Evolutionary conservation across 345 rosid species (phyloP), one percentile per base, ranked within the genome.

Genomic region (Litchi chinensis): DNA sequence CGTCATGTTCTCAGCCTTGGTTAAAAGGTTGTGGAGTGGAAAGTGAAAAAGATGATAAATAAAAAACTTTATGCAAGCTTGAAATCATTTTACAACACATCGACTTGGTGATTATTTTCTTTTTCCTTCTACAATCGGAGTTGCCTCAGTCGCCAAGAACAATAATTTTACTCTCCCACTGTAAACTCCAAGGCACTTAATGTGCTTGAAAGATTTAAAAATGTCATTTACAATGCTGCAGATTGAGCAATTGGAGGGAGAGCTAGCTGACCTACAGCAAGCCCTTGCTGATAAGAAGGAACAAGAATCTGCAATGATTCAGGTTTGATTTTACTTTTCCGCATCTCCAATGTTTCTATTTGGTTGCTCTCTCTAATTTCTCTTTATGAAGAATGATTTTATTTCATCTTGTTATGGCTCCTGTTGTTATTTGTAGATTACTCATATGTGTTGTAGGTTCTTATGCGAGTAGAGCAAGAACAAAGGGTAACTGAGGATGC

Each of bases 401-500:
- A 43, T 54, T 65, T 57, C 65, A 46, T 76, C 41, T 44, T 70
- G 65, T 21, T 57, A 67, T 1, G 13, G 71, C 4, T 74, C 76
- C 77, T 68, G 28, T 48, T 67, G 74, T 32, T 39, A 59, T 76
- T 28, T 62, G 48, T 64, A 68, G 26, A 75, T 68, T 41, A 26
- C 60, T 72, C 74, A 54, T 22, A 46, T 21, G 15, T 75, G 46
- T 69, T 77, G 64, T 76, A 95, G 99, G 93, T 94, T 77, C 83
- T 94, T 79, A 85, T 96, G 89, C 91, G 87, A 85, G 90, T 94
- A 66, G 94, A 94, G 81, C 97, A 94, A 85, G 97, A 96, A 62
- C 98, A 94, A 79, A 91, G 79, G 87, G 78, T 93, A 80, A 90
- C 98, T 48, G 99, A 94, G 91, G 99, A 94, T 69, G 99, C 95